A percentile compares a stretch with the other conserved stretches of the same genome.
Conservation (phyloP, 306 rosid genomes). For the Castanopsis chinensis region DNA sequence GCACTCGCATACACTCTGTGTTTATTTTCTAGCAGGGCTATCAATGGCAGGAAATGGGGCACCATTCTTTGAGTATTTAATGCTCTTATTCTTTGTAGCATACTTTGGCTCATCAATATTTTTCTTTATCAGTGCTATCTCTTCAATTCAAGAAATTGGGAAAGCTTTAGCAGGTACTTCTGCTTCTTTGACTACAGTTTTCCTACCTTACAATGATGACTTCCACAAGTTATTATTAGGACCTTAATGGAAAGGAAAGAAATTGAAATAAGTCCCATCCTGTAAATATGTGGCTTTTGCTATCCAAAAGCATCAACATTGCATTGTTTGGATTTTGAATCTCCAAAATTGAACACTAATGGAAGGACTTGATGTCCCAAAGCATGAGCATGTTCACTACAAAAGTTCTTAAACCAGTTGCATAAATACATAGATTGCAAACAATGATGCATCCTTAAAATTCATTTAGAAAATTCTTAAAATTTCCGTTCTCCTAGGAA, state of each 20-base stretch:
- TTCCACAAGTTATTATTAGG: neutral
- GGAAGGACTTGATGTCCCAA: neutral
- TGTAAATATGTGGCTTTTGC: neutral
- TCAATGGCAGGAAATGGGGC: neutral
- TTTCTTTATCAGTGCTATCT: slow-evolving; percentile 6
- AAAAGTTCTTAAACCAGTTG: neutral
- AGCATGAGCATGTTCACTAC: neutral
- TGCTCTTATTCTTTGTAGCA: neutral
- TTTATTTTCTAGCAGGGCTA: neutral
- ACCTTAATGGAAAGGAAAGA: neutral
- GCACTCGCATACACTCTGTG: neutral
- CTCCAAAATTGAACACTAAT: neutral
- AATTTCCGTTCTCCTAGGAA: neutral
- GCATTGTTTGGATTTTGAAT: neutral
- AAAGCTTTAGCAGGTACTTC: neutral
- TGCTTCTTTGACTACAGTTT: neutral
- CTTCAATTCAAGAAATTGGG: slow-evolving; percentile 5
- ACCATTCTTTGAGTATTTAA: slow-evolving; percentile 4
- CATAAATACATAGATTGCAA: neutral
- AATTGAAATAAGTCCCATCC: neutral
- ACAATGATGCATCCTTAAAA: neutral
- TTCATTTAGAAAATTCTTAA: neutral
- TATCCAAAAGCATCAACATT: neutral
- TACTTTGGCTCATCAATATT: slow-evolving; percentile 9
- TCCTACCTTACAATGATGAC: neutral